Conservation (phyloP, 805 yeast species). For the Wickerhamomyces tratensis region DNA sequence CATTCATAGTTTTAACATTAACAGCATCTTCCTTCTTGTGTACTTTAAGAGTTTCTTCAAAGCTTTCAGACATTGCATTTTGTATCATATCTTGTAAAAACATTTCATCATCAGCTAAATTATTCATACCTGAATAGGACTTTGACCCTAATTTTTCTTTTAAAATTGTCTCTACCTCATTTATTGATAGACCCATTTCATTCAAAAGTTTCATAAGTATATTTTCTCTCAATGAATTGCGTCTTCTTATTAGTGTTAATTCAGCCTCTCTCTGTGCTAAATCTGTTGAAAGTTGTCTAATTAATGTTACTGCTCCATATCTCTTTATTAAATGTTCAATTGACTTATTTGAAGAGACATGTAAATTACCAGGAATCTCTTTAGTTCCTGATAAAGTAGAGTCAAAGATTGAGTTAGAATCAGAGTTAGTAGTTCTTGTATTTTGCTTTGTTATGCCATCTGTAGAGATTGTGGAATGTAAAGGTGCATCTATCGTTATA, state of each 20-base stretch:
- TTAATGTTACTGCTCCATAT: conserved; percentile 25
- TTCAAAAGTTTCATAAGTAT: conserved; percentile 22
- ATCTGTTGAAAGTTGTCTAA: conserved; percentile 38
- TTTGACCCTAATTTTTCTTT: conserved; percentile 9
- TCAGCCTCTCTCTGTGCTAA: conserved; percentile 38
- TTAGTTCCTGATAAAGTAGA: neutral
- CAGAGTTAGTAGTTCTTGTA: neutral
- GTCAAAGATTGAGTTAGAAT: conserved; percentile 3
- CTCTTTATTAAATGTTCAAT: conserved; percentile 22
- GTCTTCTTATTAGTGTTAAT: conserved; percentile 25
- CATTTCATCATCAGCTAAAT: conserved; percentile 9
- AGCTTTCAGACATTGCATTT: conserved; percentile 20
- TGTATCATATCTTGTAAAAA: conserved; percentile 21
- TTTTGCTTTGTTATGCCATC: neutral
- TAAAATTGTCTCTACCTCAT: conserved; percentile 25
- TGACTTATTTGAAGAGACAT: conserved; percentile 21
- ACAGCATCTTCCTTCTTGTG: neutral
- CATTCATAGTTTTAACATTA: no score
- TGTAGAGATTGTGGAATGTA: conserved; percentile 1
- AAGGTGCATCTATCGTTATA: conserved; percentile 1
- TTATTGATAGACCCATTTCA: conserved; percentile 26
- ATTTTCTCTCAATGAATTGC: conserved; percentile 25
- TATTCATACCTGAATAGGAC: neutral
- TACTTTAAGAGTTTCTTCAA: conserved; percentile 1
- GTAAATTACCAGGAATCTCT: conserved; percentile 25